Percentiles rank a stretch among this genome's conserved stretches.
Conservation (phyloP, 225 moss, liverwort and hornwort genomes). For the Physcomitrellopsis africana region DNA sequence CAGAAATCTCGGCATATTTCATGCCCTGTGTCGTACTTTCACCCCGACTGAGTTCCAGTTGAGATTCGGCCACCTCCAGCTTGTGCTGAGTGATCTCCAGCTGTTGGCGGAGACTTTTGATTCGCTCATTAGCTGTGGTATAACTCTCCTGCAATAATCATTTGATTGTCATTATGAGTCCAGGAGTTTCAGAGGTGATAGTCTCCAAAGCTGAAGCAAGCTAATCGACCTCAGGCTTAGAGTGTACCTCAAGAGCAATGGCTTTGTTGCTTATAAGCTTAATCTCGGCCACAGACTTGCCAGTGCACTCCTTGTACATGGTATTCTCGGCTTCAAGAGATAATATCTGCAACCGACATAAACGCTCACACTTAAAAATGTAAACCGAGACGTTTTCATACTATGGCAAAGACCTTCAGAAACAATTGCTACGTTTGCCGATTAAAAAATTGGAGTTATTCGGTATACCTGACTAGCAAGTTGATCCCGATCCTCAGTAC, state of each 20-base stretch:
- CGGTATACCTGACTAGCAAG: conserved; percentile 52
- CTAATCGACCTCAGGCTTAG: background rate
- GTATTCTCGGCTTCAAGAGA: conserved; percentile 70
- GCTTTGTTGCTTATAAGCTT: conserved; percentile 82
- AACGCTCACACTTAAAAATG: background rate
- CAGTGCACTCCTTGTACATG: conserved; percentile 91
- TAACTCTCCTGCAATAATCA: conserved; percentile 70
- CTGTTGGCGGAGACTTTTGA: conserved; percentile 76
- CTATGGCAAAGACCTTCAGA: background rate
- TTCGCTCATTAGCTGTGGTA: conserved; percentile 74
- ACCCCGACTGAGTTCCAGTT: conserved; percentile 71
- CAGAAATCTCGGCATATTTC: conserved; percentile 63
- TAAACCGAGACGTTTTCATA: too few relatives aligned
- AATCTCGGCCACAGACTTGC: conserved; percentile 86
- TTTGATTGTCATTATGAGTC: background rate
- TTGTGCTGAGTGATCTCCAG: conserved; percentile 78
- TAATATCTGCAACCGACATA: conserved; percentile 44
- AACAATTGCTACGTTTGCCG: background rate
- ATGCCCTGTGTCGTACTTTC: conserved; percentile 65
- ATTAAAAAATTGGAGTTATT: background rate
- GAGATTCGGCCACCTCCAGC: conserved; percentile 78
- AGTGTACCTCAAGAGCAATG: conserved; percentile 76
- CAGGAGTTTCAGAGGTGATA: background rate
- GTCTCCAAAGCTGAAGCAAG: background rate
- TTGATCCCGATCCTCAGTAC: conserved; percentile 85